phyloP scores from a whole-genome alignment of 2,329 filamentous ascomycete genomes.

The Delphinella strobiligena region DNA sequence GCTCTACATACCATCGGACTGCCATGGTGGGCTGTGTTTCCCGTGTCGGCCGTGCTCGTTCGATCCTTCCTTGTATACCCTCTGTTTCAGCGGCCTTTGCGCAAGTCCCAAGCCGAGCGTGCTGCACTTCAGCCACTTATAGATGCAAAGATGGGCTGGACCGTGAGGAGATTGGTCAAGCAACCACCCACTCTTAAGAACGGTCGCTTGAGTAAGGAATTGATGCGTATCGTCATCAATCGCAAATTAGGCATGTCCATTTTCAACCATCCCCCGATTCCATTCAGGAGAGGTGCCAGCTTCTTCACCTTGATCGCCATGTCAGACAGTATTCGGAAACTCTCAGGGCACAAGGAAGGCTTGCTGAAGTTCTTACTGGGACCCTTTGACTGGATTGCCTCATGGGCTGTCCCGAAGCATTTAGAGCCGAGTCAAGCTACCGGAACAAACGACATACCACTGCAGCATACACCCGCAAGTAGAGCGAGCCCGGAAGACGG shows the following conservation, averaged over 20 bases:
- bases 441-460: too few relatives aligned
- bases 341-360: conserved; percentile 3
- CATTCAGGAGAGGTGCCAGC: background rate
- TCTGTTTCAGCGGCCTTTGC: conserved; percentile 6
- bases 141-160: conserved; percentile 2
- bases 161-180: background rate
- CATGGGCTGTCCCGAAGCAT: too few relatives aligned
- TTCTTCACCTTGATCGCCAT: background rate
- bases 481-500: too few relatives aligned
- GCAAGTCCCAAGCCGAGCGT: background rate
- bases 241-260: background rate
- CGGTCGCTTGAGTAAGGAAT: too few relatives aligned
- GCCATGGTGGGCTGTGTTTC: conserved; percentile 21
- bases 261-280: background rate
- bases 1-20: conserved; percentile 17
- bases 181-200: too few relatives aligned
- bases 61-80: conserved; percentile 18
- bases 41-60: conserved; percentile 17
- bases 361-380: conserved; percentile 4
- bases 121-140: conserved; percentile 1
- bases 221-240: background rate
- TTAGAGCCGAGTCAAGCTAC: too few relatives aligned
- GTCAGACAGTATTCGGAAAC: conserved; percentile 1
- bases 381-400: conserved; percentile 3
- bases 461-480: too few relatives aligned